Base-by-base conservation (phyloP, 768 basidiomycete species). In the Xanthoconium purpureum region DNA sequence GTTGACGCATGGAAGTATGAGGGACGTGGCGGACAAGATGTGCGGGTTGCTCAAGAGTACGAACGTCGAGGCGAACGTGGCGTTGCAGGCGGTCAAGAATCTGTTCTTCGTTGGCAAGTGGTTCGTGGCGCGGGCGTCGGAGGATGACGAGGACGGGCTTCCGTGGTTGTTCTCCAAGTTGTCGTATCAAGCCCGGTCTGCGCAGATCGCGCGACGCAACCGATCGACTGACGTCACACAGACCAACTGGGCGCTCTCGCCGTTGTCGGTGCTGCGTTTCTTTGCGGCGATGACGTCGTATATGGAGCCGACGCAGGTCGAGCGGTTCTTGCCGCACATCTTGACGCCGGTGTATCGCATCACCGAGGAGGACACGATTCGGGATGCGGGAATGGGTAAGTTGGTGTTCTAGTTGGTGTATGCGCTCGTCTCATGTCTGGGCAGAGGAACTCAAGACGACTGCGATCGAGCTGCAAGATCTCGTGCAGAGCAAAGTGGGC, bases 111-210 rank as follows among this genome's bases (percentile, higher is more conserved):
- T 96, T n/a, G 92, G 91, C 24, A 94, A 91, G 72, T 88, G 87
- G 69, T 96, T 91, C 70, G 56, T 30, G 78, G 76, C 56, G 71
- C 77, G 38, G 28, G 11, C 28, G 66, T 80, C 35, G 72, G 78
- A 37, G 45, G 61, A 47, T n/a, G 32, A 46, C 10, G 17, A 65
- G 44, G 55, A 60, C 43, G 65, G 74, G 7, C 75, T 98, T 3
- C 83, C 91, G 0, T 98, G 96, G 94, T 73, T 99, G 35, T 98
- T 98, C 78, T 94, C 94, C 24, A 90, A 90, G 66, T 75, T 98
- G 18, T 98, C 96, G 0, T 95, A 90, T 70, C 89, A 94, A 66
- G 82, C 87, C 11, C 83, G 84, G 35, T 87, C 88, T 6, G 86
- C 88, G 6, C 84, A 89, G 64, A 87, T 91, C 54, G 79, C 80